A percentile compares a stretch with the other conserved stretches of the same genome.
These are phyloP conservation scores for Piper betle DNA, from an alignment of 164 flowering plant species.

Conservation along the genomic window DNA sequence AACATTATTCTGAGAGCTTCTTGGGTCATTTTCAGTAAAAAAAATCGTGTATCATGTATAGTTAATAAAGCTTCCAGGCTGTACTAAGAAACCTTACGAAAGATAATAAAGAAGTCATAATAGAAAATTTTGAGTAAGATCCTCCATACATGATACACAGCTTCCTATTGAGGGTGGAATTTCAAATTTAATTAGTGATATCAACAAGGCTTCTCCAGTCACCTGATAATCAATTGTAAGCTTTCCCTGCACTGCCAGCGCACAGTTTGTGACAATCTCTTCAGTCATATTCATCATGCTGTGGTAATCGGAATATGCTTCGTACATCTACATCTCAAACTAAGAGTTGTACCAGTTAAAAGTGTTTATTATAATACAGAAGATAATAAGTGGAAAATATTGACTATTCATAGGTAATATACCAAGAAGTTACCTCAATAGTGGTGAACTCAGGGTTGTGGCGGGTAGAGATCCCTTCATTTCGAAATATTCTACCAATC, in stretches of 20 bases:
- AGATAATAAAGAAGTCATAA: too few species aligned
- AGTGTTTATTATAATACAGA: not conserved
- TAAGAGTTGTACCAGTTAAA: conserved; percentile 15
- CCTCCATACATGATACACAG: too few species aligned
- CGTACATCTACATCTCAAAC: conserved; percentile 64
- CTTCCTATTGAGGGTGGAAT: too few species aligned
- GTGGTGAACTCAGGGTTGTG: conserved; percentile 98
- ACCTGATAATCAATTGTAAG: conserved; percentile 93
- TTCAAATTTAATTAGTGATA: too few species aligned
- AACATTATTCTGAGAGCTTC: not conserved
- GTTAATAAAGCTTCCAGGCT: too few species aligned
- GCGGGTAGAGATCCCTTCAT: conserved; percentile 95
- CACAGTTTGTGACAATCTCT: conserved; percentile 72
- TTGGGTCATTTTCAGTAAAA: not conserved
- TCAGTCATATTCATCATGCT: conserved; percentile 97
- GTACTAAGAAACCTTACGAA: too few species aligned
- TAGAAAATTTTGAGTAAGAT: too few species aligned
- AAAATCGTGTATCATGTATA: too few species aligned
- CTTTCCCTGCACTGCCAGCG: conserved; percentile 76
- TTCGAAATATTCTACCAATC: conserved; percentile 91
- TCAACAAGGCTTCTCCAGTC: too few species aligned
- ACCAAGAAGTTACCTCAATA: conserved; percentile 52
- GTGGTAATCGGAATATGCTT: conserved; percentile 93
- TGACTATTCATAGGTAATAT: not conserved
- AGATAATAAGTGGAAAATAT: not conserved